Base-by-base conservation (phyloP, 352 stramenopile species). In the Achlya hypogyna region DNA sequence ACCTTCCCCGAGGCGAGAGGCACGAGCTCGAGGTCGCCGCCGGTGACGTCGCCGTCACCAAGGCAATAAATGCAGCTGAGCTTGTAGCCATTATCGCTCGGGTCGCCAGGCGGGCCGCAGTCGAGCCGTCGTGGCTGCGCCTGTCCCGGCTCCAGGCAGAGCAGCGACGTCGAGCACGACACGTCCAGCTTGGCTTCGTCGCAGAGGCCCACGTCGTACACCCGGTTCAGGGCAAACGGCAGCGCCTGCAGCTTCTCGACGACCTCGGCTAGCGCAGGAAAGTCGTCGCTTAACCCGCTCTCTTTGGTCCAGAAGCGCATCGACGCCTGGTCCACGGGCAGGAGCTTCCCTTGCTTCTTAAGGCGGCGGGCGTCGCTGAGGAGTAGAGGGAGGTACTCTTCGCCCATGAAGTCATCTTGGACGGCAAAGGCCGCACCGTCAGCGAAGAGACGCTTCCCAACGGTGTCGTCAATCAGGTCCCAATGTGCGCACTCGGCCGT, bases 211-310 rank as follows among this genome's bases (percentile, higher is more conserved):
- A 73, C 71, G 0, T 67, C 69, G 8, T 72, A 71, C 59, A 93
- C 94, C 22, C 65, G 71, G 63, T 96, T 96, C 71, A 96, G 85
- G 62, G 95, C 86, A 54, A 78, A 89, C 4, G 87, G 82, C 23
- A 96, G 62, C 4, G 81, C 81, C 51, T 91, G 79, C 23, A 95
- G 52, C 40, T 88, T 89, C 28, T 87, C 76, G 25, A 92, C 60
- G 14, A 96, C 43, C 63, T 96, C 87, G 0, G 75, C 75, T 0
- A 95, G 49, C 6, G 84, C 86, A 1, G 84, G 82, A 67, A 85
- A 95, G 35, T 82, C 75, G 20, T 69, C 58, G 29, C 34, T 65
- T 14, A 72, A 45, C 2, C 71, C 69, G 62, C 80, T 89, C n/a
- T 88, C 80, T 35, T 63, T 42, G 14, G 74, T 69, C 47, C 89